Base-by-base conservation (phyloP, 225 moss, liverwort and hornwort genomes). In the Physcomitrium patens region DNA sequence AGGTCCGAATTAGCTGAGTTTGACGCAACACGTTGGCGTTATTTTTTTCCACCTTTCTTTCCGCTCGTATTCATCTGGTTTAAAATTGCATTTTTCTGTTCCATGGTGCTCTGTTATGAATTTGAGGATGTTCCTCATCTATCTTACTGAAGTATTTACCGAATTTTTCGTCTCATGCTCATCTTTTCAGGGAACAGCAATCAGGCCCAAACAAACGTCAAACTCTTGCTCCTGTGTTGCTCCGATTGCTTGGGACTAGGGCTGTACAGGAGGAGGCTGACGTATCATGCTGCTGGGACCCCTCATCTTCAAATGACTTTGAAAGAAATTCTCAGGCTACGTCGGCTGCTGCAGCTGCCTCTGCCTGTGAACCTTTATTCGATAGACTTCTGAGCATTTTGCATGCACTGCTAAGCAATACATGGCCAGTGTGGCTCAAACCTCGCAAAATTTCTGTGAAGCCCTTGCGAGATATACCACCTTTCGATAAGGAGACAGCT, bases 221-320 rank as follows among this genome's bases (percentile, higher is more conserved):
- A 73, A 92, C 85, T 73, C 89, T 99, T 65, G 93, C 94, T 47
- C 93, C 93, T 67, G 91, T 95, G 74, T 79, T 99, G 16, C 88
- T 99, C 70, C 93, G 95, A 68, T 93, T 99, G 80, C 86, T 99
- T 14, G 89, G 95, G 69, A 91, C 99, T 27, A 89, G 95, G 55
- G 93, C 95, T 84, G 91, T 99, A 19, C 99, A 95, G 90, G 99
- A 99, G 84, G 86, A 88, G 26, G 84, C 86, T 56, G 99, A 93
- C n/a, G 86, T 83, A 52, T 68, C 85, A 54, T 85, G 65, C 72
- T 73, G 63, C 18, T 83, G 82, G 82, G 87, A 90, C n/a, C 23
- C 72, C 24, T 79, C 61, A 24, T 67, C 48, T 26, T 26, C 67
- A 11, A 67, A 71, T 59, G 86, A 86, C 41, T 55, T 82, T 45